phyloP scores from a whole-genome alignment of 306 rosid genomes.

The Bauhinia variegata region DNA sequence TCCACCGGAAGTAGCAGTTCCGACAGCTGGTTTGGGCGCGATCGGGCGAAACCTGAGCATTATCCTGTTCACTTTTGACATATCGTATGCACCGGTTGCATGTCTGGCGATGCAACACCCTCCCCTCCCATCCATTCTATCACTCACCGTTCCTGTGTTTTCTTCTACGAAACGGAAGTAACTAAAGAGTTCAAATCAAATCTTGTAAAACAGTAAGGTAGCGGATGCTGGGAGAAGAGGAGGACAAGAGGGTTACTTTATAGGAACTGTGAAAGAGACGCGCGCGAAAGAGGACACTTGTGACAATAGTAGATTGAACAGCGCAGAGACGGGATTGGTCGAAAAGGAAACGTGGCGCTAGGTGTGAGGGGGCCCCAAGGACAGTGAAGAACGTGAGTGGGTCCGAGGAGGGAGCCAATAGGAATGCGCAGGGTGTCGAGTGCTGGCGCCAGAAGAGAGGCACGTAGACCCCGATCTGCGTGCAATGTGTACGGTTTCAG shows the following conservation, averaged over 20 bases:
- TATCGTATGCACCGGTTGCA: conserved; percentile 52
- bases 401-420: conserved; percentile 39
- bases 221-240: background rate
- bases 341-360: conserved; percentile 47
- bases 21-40: conserved; percentile 74
- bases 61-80: conserved; percentile 57
- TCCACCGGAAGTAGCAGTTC: conserved; percentile 37
- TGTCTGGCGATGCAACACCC: conserved; percentile 74
- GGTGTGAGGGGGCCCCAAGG: conserved; percentile 24
- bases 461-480: conserved; percentile 48
- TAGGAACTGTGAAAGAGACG: conserved; percentile 43
- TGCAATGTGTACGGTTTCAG: conserved; percentile 20
- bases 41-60: conserved; percentile 88
- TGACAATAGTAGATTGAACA: conserved; percentile 35
- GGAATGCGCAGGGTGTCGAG: conserved; percentile 48
- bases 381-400: conserved; percentile 25
- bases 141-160: background rate
- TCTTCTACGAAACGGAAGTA: background rate
- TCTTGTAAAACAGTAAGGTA: background rate
- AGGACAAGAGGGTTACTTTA: conserved; percentile 12
- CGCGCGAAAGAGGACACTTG: conserved; percentile 51
- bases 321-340: conserved; percentile 51
- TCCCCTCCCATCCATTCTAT: conserved; percentile 65
- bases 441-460: conserved; percentile 30
- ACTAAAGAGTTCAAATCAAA: background rate